Evolutionary conservation across 129 eudicot genomes (phyloP), one percentile per base, ranked within the genome.

Genomic region (Ambrosia artemisiifolia): DNA sequence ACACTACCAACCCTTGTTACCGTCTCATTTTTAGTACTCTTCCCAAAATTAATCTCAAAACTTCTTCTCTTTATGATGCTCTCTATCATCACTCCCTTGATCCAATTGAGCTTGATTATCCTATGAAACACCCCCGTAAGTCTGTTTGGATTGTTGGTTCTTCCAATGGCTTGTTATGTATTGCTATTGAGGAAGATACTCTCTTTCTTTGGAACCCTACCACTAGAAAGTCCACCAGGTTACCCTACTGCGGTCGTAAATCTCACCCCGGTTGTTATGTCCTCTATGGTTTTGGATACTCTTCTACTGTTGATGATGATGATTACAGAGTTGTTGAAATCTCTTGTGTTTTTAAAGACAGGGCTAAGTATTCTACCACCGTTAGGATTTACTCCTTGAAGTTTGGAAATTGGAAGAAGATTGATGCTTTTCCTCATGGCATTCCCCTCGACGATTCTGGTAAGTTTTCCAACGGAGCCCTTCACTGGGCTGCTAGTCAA

Each of bases 121-220:
- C 87, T 0, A 56, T 78, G 80, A 83, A 83, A 65, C 63, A 72
- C 40, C 87, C 89, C 0, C 55, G 43, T 24, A 67, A 76, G 50
- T 57, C 83, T 2, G 76, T 82, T 43, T 82, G 84, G 76, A 49
- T 86, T 3, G 81, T 72, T 28, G 91, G 96, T 20, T 76, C 63
- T 48, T 77, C 81, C 65, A 84, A 86, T 24, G 96, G 96, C n/a
- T 73, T 88, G 72, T 66, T 84, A 36, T 86, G 84, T 60, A 61
- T 86, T 4, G 85, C 87, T 10, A 74, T 81, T 3, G 80, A 82
- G 24, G 87, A 86, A 10, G 78, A 70, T 10, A 74, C 75, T 18
- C 1, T 81, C 33, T 81, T 81, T 66, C 35, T 89, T 16, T 89
- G 96, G 96, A 89, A 89, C 79, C 96, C 96, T 12, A 44, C 79